Conservation (phyloP, 768 basidiomycete genomes). For the Lentinus brumalis region DNA sequence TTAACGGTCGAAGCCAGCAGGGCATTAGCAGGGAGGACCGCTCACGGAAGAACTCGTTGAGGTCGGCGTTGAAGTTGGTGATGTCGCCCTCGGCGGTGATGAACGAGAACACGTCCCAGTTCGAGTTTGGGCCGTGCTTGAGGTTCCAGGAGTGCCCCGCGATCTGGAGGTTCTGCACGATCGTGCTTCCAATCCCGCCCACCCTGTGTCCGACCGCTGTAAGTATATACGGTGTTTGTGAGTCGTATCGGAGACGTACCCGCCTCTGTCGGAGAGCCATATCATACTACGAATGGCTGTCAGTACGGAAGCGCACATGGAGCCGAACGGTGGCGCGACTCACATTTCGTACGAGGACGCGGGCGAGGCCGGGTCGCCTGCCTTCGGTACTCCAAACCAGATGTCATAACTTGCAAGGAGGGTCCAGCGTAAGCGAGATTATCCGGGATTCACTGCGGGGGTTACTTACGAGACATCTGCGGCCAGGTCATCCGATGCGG, state of each 20-base stretch:
- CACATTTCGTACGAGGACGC: conserved; percentile 53
- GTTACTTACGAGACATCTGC: conserved; percentile 54
- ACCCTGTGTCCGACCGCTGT: neutral
- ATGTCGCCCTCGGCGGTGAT: conserved; percentile 50
- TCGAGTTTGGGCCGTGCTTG: conserved; percentile 57
- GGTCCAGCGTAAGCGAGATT: no score
- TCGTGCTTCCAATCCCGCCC: conserved; percentile 52
- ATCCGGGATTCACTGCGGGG: no score
- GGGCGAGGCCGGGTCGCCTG: conserved; percentile 46
- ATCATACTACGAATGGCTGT: conserved; percentile 41
- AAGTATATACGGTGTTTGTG: neutral
- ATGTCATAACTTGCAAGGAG: conserved; percentile 47
- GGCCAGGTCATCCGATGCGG: conserved; percentile 46
- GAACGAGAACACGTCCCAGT: conserved; percentile 61
- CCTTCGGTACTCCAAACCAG: conserved; percentile 48
- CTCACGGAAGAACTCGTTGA: conserved; percentile 58
- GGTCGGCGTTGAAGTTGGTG: conserved; percentile 50
- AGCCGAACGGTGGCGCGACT: neutral
- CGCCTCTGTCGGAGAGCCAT: conserved; percentile 58
- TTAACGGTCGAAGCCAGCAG: neutral
- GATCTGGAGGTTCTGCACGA: conserved; percentile 41
- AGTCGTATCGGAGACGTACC: conserved; percentile 34
- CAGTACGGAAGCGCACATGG: neutral
- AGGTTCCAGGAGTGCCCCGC: conserved; percentile 57
- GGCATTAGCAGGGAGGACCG: neutral